Percentiles rank a stretch among this genome's conserved stretches.
These are phyloP conservation scores for Epithemia pelagica DNA, from an alignment of 108 stramenopile species.

Conservation along the genomic window DNA sequence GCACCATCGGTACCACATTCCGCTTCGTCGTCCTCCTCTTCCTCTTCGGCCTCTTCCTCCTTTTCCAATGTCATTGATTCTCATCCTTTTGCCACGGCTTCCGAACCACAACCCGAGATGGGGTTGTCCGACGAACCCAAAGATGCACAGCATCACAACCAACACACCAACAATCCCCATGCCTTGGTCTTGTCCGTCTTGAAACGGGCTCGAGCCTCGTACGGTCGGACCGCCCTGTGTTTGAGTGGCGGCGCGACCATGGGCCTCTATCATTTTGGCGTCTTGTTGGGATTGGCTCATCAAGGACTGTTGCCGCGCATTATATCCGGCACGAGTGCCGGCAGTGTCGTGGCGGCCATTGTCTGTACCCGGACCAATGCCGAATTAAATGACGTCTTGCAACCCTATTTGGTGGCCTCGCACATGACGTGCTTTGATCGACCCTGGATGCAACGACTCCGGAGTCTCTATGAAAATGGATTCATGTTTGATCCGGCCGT, in stretches of 20 bases:
- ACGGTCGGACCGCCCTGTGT: conserved; percentile 93
- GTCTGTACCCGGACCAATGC: conserved; percentile 88
- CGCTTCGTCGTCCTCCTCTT: background rate
- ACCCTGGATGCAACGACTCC: conserved; percentile 56
- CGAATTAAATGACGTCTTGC: conserved; percentile 71
- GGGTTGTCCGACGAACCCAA: background rate
- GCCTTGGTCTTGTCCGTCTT: conserved; percentile 64
- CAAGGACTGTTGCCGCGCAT: conserved; percentile 85
- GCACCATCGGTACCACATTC: background rate
- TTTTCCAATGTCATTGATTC: no score
- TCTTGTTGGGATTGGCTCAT: conserved; percentile 77
- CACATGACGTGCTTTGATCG: conserved; percentile 62
- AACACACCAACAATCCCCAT: background rate
- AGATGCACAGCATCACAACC: background rate
- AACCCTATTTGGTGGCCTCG: conserved; percentile 41
- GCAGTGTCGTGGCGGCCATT: conserved; percentile 88
- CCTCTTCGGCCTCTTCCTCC: no score
- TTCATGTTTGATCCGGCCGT: conserved; percentile 66
- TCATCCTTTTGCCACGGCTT: no score
- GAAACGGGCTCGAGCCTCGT: conserved; percentile 88
- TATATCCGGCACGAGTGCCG: conserved; percentile 92
- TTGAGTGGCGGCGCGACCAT: conserved; percentile 87
- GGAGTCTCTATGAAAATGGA: conserved; percentile 41
- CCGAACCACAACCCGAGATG: background rate
- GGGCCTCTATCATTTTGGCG: conserved; percentile 94